These are phyloP conservation scores for Combretum micranthum DNA, from an alignment of 345 rosid species.

Conservation along the genomic window DNA sequence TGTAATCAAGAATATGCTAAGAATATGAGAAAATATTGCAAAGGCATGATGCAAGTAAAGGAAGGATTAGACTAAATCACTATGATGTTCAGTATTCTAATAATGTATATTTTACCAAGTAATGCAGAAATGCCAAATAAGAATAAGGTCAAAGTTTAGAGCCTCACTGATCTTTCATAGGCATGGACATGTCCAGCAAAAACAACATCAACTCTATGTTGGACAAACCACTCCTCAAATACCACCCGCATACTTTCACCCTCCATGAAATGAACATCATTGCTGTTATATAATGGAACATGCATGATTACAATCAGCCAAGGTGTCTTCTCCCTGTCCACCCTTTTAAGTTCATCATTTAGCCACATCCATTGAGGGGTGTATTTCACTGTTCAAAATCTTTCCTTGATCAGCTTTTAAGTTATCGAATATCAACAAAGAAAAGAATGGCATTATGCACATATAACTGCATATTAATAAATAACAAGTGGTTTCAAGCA, in stretches of 20 bases:
- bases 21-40: too few species aligned
- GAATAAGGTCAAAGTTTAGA: neutral
- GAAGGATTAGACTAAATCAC: too few species aligned
- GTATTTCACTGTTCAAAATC: slow-evolving; percentile 51
- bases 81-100: neutral
- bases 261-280: slow-evolving; percentile 80
- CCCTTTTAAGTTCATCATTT: slow-evolving; percentile 50
- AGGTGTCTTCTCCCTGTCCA: slow-evolving; percentile 81
- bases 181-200: slow-evolving; percentile 98
- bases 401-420: neutral
- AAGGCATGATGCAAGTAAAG: too few species aligned
- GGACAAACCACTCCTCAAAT: slow-evolving; percentile 68
- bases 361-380: slow-evolving; percentile 82
- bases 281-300: slow-evolving; percentile 64
- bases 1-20: too few species aligned
- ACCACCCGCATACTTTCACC: slow-evolving; percentile 86
- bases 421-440: neutral
- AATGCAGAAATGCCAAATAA: neutral
- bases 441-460: neutral
- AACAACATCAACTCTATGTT: slow-evolving; percentile 59
- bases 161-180: slow-evolving; percentile 82
- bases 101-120: neutral
- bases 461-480: too few species aligned
- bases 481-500: neutral
- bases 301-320: slow-evolving; percentile 96